phyloP scores from a whole-genome alignment of 2,329 filamentous ascomycete species.

The Atkinsonella texensis region DNA sequence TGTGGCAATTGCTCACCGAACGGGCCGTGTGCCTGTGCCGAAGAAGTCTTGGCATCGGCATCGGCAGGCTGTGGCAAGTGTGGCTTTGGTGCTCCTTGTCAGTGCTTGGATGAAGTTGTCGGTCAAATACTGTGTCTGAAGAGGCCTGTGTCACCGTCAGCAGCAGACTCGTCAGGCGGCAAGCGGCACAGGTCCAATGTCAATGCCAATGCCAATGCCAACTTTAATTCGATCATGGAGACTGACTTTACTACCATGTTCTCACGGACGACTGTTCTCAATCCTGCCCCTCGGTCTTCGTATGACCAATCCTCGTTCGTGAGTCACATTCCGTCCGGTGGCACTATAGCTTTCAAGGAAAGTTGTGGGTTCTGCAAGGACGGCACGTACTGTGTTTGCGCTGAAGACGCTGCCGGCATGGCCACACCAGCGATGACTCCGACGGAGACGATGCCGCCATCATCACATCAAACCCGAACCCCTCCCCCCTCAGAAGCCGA shows the following conservation, averaged over 20 bases:
- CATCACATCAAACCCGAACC: constrained; percentile 39
- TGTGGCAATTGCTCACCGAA: constrained; percentile 45
- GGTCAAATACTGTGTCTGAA: constrained; percentile 30
- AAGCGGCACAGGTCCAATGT: constrained; percentile 41
- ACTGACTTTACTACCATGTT: constrained; percentile 64
- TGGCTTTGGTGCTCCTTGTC: constrained; percentile 47
- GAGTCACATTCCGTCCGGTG: constrained; percentile 22
- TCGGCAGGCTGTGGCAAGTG: constrained; percentile 54
- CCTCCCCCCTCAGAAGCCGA: constrained; percentile 51
- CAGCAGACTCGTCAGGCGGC: constrained; percentile 29
- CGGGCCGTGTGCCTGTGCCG: constrained; percentile 45
- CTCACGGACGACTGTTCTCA: constrained; percentile 27
- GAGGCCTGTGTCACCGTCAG: constrained; percentile 35
- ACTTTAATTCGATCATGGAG: constrained; percentile 45
- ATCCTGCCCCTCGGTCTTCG: background rate
- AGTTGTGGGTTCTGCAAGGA: constrained; percentile 75
- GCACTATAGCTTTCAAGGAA: constrained; percentile 42
- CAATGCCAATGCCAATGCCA: constrained; percentile 12
- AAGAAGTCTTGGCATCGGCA: constrained; percentile 43
- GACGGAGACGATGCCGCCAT: constrained; percentile 27
- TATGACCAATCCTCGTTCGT: constrained; percentile 4
- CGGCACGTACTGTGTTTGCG: constrained; percentile 72
- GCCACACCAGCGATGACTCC: constrained; percentile 27
- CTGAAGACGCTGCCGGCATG: constrained; percentile 41
- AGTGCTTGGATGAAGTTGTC: constrained; percentile 48